Percentiles rank a stretch among this genome's conserved stretches.
These are phyloP conservation scores for Paracorniculantispora psalliotae DNA, from an alignment of 2,329 filamentous ascomycete genomes.

Conservation along the genomic window DNA sequence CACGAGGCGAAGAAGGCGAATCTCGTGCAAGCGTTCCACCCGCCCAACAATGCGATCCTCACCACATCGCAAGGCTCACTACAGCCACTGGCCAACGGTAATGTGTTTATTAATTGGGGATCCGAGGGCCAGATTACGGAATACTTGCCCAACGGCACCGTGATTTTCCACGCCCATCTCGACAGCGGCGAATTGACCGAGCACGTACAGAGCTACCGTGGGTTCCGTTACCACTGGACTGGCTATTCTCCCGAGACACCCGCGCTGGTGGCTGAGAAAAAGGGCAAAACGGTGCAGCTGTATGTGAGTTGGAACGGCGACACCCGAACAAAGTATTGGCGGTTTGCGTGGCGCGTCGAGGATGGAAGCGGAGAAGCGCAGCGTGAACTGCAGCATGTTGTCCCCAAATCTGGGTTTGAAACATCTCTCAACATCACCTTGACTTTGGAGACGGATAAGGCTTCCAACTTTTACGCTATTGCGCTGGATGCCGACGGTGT, in stretches of 20 bases:
- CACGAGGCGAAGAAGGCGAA: slow-evolving; percentile 39
- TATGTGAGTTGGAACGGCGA: slow-evolving; percentile 12
- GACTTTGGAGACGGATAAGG: background rate
- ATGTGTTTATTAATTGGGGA: slow-evolving; percentile 55
- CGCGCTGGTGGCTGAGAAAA: slow-evolving; percentile 19
- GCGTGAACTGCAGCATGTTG: background rate
- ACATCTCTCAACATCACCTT: background rate
- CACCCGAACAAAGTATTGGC: background rate
- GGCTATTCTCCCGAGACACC: slow-evolving; percentile 34
- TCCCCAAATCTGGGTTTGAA: background rate
- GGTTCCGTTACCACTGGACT: slow-evolving; percentile 49
- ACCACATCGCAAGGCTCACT: slow-evolving; percentile 45
- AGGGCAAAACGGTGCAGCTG: background rate
- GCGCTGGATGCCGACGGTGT: background rate
- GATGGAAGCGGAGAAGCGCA: background rate
- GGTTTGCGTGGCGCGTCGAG: background rate
- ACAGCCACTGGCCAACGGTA: slow-evolving; percentile 49
- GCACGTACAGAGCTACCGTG: slow-evolving; percentile 49
- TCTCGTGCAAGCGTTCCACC: slow-evolving; percentile 41
- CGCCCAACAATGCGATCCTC: slow-evolving; percentile 41
- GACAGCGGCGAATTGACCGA: slow-evolving; percentile 30
- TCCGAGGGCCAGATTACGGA: slow-evolving; percentile 44
- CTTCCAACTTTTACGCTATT: background rate
- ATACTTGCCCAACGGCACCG: slow-evolving; percentile 39
- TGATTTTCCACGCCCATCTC: slow-evolving; percentile 49